These are phyloP conservation scores for Trametes elegans DNA, from an alignment of 768 basidiomycete genomes.

Conservation along the genomic window DNA sequence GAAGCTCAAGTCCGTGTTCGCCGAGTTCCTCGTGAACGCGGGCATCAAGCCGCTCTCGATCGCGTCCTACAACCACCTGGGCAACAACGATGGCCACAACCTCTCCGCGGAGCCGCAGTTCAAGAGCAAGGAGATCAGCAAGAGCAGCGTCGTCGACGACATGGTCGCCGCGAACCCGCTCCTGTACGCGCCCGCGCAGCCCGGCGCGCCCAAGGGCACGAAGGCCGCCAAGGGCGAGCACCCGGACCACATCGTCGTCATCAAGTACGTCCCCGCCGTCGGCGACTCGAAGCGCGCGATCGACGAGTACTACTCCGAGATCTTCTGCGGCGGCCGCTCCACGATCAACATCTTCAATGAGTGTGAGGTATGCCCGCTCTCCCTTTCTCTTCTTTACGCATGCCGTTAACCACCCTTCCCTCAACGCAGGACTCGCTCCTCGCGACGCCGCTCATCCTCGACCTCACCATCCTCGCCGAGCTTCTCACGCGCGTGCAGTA, in stretches of 20 bases:
- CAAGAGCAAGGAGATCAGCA: constrained; percentile 98
- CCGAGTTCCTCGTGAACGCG: constrained; percentile 98
- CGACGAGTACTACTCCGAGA: constrained; percentile 99
- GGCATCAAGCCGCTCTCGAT: constrained; percentile 98
- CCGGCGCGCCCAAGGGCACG: constrained; percentile 45
- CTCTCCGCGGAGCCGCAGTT: constrained; percentile 90
- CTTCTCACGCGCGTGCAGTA: constrained; percentile 91
- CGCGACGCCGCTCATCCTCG: constrained; percentile 94
- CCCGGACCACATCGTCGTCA: constrained; percentile 95
- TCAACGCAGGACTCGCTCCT: constrained; percentile 83
- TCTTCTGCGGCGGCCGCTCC: constrained; percentile 92
- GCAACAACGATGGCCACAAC: constrained; percentile 96
- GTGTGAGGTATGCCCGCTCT: constrained; percentile 66
- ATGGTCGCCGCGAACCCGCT: constrained; percentile 93
- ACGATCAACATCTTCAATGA: constrained; percentile 98
- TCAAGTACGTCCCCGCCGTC: constrained; percentile 95
- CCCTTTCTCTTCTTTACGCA: neutral
- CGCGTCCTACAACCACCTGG: constrained; percentile 97
- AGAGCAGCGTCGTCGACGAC: constrained; percentile 96
- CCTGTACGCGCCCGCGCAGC: constrained; percentile 80
- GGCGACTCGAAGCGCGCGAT: constrained; percentile 99
- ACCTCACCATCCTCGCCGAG: constrained; percentile 90
- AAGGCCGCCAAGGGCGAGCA: constrained; percentile 85
- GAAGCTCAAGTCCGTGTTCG: constrained; percentile 94
- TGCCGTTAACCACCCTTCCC: constrained; percentile 10